Evolutionary conservation across 148 eudicot genomes (phyloP), one percentile per base, ranked within the genome.

Genomic region (Vaccinium macrocarpon): DNA sequence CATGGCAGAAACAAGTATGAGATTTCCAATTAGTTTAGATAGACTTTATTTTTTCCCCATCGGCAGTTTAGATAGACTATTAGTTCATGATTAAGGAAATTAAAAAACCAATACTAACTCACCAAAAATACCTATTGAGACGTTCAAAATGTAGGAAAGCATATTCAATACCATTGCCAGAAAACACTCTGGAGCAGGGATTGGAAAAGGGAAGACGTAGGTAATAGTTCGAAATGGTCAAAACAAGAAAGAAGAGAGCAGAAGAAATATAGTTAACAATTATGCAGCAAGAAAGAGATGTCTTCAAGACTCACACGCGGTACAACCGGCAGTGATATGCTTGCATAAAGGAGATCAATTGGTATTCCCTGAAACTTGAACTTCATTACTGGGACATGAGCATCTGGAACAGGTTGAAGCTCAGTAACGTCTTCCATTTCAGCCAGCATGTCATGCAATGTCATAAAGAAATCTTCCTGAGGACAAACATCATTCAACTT

Each of bases 381-480:
- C 77, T 91, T 91, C 89, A 91, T 86, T 57, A 91, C 91, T 32
- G 91, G 93, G 84, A 91, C 93, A 82, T 91, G 87, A 88, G 93
- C 93, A 88, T 89, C 89, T 42, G 91, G 91, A 62, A 91, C 88
- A 6, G 93, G 89, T 84, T 89, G 90, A 52, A 89, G 91, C 76
- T 91, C 91, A 42, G 90, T 72, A 61, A 88, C 90, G 82, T 91
- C 93, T 81, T 88, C 90, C 90, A 89, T 85, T 81, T 89, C 89
- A 59, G 87, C 86, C 77, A 91, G 84, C 72, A 89, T 86, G 64
- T 89, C 88, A 82, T 91, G 91, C 79, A 91, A 84, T 82, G 85
- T 86, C 21, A 84, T 86, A 80, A 91, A 91, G 85, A 91, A 91
- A 51, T 89, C 90, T 82, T 87, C 88, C 91, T 89, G 90, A 7